A percentile compares a stretch with the other conserved stretches of the same genome.
Conservation (phyloP, 768 basidiomycete species). For the Suillus subalutaceus region DNA sequence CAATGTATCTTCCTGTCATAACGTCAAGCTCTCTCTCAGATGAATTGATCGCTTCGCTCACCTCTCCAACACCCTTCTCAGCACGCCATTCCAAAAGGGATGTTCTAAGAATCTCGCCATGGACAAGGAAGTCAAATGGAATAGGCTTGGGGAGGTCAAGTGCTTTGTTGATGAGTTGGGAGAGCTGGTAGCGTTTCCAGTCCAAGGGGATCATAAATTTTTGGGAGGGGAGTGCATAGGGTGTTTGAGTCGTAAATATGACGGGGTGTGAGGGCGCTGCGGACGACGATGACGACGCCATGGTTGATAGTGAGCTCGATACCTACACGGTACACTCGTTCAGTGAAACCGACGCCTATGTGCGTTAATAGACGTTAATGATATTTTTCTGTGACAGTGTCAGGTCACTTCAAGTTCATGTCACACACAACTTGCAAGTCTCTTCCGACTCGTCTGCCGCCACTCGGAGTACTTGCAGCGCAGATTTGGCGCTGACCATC, state of each 20-base stretch:
- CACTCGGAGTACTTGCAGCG: background rate
- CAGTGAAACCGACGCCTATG: background rate
- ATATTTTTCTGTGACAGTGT: background rate
- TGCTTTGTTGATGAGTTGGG: constrained; percentile 95
- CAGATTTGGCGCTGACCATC: background rate
- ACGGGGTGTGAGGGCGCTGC: constrained; percentile 52
- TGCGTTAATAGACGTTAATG: too few species aligned
- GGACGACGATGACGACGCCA: constrained; percentile 1
- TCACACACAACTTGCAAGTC: background rate
- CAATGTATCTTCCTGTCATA: constrained; percentile 78
- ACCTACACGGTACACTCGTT: background rate
- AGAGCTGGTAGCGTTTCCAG: constrained; percentile 96
- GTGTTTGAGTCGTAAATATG: constrained; percentile 72
- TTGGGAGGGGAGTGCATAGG: constrained; percentile 78
- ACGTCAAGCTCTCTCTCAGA: constrained; percentile 9
- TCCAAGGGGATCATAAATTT: constrained; percentile 90
- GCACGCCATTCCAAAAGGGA: constrained; percentile 76
- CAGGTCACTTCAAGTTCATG: background rate
- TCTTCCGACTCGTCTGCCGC: background rate
- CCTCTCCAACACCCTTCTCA: constrained; percentile 73
- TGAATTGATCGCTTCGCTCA: constrained; percentile 33
- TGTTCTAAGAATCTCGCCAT: constrained; percentile 76
- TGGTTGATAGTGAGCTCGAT: background rate
- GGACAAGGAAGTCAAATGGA: constrained; percentile 92
- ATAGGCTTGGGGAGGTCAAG: constrained; percentile 71